Evolutionary conservation across 2,329 filamentous ascomycete genomes (phyloP).

Genomic region (Neoascochyta sp.): DNA sequence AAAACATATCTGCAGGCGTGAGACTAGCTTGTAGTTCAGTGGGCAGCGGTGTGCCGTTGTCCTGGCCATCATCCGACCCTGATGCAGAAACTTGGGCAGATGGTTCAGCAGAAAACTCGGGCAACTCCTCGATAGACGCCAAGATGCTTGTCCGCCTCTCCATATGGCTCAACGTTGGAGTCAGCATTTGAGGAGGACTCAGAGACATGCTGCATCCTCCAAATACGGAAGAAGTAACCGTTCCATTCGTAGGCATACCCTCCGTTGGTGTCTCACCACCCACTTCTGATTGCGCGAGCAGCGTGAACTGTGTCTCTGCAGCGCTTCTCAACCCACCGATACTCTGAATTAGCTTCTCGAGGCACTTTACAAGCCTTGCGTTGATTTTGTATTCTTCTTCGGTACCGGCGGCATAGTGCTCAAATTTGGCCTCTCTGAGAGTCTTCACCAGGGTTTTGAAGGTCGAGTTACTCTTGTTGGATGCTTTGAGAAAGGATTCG

Average conservation of each 20-base stretch:
- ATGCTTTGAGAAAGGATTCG: slow-evolving; percentile 60
- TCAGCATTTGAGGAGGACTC: slow-evolving; percentile 24
- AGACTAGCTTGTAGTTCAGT: slow-evolving; percentile 33
- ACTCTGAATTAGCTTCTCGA: slow-evolving; percentile 81
- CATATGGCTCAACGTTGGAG: slow-evolving; percentile 29
- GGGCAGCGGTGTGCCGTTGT: too few relatives aligned
- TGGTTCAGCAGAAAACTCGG: slow-evolving; percentile 34
- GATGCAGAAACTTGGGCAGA: slow-evolving; percentile 24
- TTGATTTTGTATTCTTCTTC: slow-evolving; percentile 78
- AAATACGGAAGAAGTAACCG: slow-evolving; percentile 21
- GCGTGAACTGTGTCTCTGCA: slow-evolving; percentile 80
- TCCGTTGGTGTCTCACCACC: slow-evolving; percentile 13
- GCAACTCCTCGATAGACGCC: slow-evolving; percentile 43
- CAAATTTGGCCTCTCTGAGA: slow-evolving; percentile 79
- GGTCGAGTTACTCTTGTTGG: slow-evolving; percentile 61
- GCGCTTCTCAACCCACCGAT: slow-evolving; percentile 88
- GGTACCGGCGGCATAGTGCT: slow-evolving; percentile 77
- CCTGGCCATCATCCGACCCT: slow-evolving; percentile 32
- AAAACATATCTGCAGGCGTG: slow-evolving; percentile 79
- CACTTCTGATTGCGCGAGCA: slow-evolving; percentile 62
- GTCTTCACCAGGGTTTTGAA: slow-evolving; percentile 71
- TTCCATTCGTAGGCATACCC: slow-evolving; percentile 15
- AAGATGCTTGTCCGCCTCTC: slow-evolving; percentile 37
- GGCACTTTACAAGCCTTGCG: slow-evolving; percentile 73
- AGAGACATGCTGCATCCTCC: slow-evolving; percentile 20